Evolutionary conservation across 1,284 basidiomycete genomes (phyloP), one percentile per base, ranked within the genome.

Genomic region (Moniliophthora roreri): DNA sequence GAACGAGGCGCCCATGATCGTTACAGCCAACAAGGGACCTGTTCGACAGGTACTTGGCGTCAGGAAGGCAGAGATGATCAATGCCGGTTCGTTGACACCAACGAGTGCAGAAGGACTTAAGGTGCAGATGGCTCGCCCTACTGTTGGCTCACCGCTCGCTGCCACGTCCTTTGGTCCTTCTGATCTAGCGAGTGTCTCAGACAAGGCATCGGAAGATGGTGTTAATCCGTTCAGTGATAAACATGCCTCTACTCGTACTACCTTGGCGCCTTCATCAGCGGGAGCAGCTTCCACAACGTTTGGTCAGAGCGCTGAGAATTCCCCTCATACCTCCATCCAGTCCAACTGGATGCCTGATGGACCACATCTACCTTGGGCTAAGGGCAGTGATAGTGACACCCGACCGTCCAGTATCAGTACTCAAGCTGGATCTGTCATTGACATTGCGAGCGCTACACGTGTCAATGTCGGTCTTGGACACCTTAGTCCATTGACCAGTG

Each of bases 1-100:
- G 53, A 83, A 83, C 60, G 90, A 92, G 65, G 83, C 86, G 1
- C 89, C 90, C 15, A 85, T 87, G 69, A 92, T 92, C 60, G 79
- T 92, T 57, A 89, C 87, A 0, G 80, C 86, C 23, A 76, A 73
- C 28, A 82, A 81, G 55, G 80, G 80, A 41, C 75, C 78, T 34
- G 81, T 88, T 57, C 80, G 85, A 32, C 87, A 89, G 63, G 85
- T 90, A 9, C 68, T 89, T 38, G 87, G 88, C 35, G 81, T 89
- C 44, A 84, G 84, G 48, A 89, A 85, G 66, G 87, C 90, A 24
- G 88, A 89, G 64, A 84, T 91, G 45, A 81, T 92, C 57, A 84
- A 79, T 55, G 77, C 71, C 81, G 0, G 76, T 76, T 32, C 69
- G 75, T 38, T 64, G 24, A 46, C 72, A 39, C 65, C 67, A 24